Conservation (phyloP, 805 yeast genomes). For the Kazachstania viticola region DNA sequence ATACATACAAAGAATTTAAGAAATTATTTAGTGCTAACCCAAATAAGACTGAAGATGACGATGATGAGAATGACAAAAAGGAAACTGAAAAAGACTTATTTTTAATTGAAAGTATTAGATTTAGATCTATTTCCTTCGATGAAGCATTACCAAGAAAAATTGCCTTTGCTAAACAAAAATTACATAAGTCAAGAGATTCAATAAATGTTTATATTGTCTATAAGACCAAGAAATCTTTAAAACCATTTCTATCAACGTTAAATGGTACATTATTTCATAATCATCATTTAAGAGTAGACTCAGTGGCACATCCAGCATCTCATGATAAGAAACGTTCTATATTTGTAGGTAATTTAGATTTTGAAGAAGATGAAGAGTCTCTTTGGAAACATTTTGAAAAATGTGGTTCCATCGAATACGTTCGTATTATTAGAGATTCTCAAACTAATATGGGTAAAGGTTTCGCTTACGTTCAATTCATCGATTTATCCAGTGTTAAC, state of each 20-base stretch:
- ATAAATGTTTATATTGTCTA: conserved; percentile 85
- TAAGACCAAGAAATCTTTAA: conserved; percentile 36
- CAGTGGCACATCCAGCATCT: conserved; percentile 81
- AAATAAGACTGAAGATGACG: conserved; percentile 6
- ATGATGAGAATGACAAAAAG: conserved; percentile 5
- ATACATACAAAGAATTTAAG: conserved; percentile 51
- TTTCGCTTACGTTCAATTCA: conserved; percentile 89
- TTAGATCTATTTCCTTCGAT: conserved; percentile 82
- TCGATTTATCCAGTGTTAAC: conserved; percentile 58
- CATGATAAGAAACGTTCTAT: conserved; percentile 76
- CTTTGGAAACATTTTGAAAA: conserved; percentile 70
- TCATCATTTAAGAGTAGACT: conserved; percentile 82
- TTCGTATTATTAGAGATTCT: conserved; percentile 82
- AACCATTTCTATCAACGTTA: conserved; percentile 28
- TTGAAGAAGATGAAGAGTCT: conserved; percentile 83
- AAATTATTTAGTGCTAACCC: conserved; percentile 34
- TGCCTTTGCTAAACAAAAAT: conserved; percentile 70
- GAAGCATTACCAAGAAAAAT: conserved; percentile 85
- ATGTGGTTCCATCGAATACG: conserved; percentile 71
- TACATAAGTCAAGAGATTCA: conserved; percentile 68
- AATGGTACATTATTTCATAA: conserved; percentile 61
- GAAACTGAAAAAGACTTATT: conserved; percentile 21
- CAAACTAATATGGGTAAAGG: conserved; percentile 96
- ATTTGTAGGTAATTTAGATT: conserved; percentile 89
- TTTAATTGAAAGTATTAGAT: conserved; percentile 62